A percentile compares a stretch with the other conserved stretches of the same genome.
phyloP scores from a whole-genome alignment of 495 filamentous ascomycete genomes.

The Staphylotrichum tortipilum region DNA sequence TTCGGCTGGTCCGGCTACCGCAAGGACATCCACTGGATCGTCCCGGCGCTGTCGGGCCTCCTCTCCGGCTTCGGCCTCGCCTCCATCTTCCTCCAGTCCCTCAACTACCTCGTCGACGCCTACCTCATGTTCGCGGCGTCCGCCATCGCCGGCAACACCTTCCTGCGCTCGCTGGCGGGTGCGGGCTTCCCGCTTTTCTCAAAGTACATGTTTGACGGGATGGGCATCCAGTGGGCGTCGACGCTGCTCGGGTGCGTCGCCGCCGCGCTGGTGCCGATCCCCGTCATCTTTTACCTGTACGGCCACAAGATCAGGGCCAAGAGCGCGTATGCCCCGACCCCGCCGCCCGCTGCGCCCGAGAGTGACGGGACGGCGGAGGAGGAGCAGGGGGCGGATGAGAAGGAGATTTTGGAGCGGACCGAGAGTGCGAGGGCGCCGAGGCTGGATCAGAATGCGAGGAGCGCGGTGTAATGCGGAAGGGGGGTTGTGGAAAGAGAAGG shows the following conservation, averaged over 20 bases:
- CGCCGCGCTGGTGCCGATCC: slow-evolving; percentile 61
- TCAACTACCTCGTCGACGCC: slow-evolving; percentile 83
- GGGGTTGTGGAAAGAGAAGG: not conserved
- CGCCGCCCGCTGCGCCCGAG: not conserved
- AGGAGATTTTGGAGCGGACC: not conserved
- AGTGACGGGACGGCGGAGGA: not conserved
- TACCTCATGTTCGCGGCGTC: slow-evolving; percentile 87
- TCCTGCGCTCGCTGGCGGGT: slow-evolving; percentile 68
- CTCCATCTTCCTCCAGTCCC: slow-evolving; percentile 72
- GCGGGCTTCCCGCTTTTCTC: slow-evolving; percentile 78
- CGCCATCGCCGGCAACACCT: slow-evolving; percentile 82
- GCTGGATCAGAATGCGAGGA: slow-evolving; percentile 2
- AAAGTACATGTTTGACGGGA: slow-evolving; percentile 66
- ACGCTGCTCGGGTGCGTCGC: slow-evolving; percentile 72
- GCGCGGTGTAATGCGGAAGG: slow-evolving; percentile 2
- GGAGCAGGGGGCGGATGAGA: not conserved
- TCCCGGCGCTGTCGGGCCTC: slow-evolving; percentile 63
- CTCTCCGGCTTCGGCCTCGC: slow-evolving; percentile 54
- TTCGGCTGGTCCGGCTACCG: slow-evolving; percentile 73
- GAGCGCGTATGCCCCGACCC: slow-evolving; percentile 60
- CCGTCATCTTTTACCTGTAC: slow-evolving; percentile 55
- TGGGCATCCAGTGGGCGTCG: slow-evolving; percentile 70
- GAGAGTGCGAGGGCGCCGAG: not conserved
- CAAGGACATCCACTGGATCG: slow-evolving; percentile 66
- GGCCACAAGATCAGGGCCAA: slow-evolving; percentile 56